A percentile compares a stretch with the other conserved stretches of the same genome.
Evolutionary conservation across 2,329 filamentous ascomycete species (phyloP).

Genomic region (Xylariaceae sp.): DNA sequence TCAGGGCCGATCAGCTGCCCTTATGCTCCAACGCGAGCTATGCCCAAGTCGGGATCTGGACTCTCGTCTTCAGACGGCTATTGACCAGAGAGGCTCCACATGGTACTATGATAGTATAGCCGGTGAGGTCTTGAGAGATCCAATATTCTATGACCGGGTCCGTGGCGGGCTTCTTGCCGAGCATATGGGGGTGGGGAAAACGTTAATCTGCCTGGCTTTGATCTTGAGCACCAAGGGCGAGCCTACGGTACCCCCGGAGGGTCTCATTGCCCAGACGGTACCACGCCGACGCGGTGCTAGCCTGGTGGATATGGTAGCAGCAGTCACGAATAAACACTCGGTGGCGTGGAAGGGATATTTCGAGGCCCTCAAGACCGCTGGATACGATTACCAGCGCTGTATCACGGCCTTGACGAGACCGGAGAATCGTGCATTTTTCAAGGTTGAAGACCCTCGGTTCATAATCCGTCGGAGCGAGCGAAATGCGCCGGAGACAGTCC

Average conservation of each 20-base stretch:
- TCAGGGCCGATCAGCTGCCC: constrained; percentile 70
- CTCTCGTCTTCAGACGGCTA: constrained; percentile 59
- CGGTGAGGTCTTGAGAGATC: constrained; percentile 57
- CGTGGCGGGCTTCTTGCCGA: constrained; percentile 75
- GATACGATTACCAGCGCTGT: constrained; percentile 50
- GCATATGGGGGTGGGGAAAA: constrained; percentile 81
- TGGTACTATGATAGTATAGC: constrained; percentile 70
- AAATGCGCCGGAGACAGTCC: constrained; percentile 27
- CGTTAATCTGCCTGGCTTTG: constrained; percentile 73
- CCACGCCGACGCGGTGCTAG: constrained; percentile 44
- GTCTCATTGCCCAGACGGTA: constrained; percentile 40
- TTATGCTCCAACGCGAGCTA: constrained; percentile 79
- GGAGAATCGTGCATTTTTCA: constrained; percentile 54
- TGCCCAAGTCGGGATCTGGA: constrained; percentile 62
- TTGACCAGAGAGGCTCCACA: constrained; percentile 52
- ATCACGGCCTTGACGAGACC: constrained; percentile 44
- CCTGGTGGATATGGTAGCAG: constrained; percentile 72
- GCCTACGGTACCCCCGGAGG: constrained; percentile 58
- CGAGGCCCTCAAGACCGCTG: constrained; percentile 40
- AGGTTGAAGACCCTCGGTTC: constrained; percentile 40
- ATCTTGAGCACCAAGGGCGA: constrained; percentile 71
- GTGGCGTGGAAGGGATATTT: constrained; percentile 68
- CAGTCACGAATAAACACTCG: constrained; percentile 58
- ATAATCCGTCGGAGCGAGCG: constrained; percentile 35
- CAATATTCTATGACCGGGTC: constrained; percentile 66